Base-by-base conservation (phyloP, 2,329 filamentous ascomycete genomes). In the Didymella sp. region DNA sequence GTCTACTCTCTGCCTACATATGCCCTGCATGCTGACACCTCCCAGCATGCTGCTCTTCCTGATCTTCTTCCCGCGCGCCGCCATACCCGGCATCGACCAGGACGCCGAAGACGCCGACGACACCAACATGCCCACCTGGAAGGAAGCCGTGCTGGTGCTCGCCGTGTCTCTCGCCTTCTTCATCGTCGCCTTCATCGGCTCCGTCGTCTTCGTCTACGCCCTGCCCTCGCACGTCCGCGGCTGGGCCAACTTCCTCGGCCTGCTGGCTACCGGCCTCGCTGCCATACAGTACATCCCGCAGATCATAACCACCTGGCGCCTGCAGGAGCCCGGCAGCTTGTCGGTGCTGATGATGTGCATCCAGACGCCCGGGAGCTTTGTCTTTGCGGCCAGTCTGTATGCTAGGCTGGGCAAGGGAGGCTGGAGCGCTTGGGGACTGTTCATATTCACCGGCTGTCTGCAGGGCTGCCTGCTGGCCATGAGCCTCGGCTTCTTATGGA, bases 281-380 rank as follows among this genome's bases (percentile, higher is more conserved):
- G 89, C 86, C 0, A 84, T 98, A 21, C 95, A 99, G 78, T 99
- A 98, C 76, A 81, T 99, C 15, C 95, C 95, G 0, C 95, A 99
- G 78, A 96, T 99, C 62, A 92, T 88, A 79, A 97, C 90, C 49
- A 99, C 95, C 0, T 96, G 91, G 78, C 85, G 82, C 49, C 81
- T 97, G 56, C 90, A 94, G 73, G 89, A 93, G 68, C 89, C 96
- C 2, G 92, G 92, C 51, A 96, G 92, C 74, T 79, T 99, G 67
- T 96, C 92, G 70, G 95, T 99, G 54, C 89, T 92, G 4, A 98
- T 97, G 89, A 98, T 99, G 93, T 90, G 90, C 73, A 96, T 99
- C 30, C 95, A 99, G 76, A 97, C 94, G 0, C 95, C 95, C 0
- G 95, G 95, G 0, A 92, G 92, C 57, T 88, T 96, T 66, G 79